Evolutionary conservation across 1,284 basidiomycete genomes (phyloP).

Genomic region (Cryptococcus sp.): DNA sequence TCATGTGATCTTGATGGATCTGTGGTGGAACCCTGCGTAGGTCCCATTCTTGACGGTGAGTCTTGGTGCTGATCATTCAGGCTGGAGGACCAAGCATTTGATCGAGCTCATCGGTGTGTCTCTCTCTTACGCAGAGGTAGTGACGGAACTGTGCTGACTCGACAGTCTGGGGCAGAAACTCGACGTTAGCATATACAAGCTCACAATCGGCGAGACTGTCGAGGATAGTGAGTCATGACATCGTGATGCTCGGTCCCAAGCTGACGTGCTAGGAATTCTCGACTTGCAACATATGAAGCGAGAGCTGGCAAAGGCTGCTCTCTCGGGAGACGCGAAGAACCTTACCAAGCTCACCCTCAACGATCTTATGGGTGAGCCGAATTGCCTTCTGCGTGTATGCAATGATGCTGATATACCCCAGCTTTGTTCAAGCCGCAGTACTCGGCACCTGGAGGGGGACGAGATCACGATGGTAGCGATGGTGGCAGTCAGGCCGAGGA

Average conservation of each 20-base stretch:
- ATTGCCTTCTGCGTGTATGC: not conserved
- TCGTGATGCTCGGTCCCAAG: not conserved
- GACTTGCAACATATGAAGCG: slow-evolving; percentile 83
- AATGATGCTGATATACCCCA: slow-evolving; percentile 3
- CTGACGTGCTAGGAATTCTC: slow-evolving; percentile 44
- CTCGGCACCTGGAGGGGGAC: not conserved
- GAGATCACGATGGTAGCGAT: not conserved
- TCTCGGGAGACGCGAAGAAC: slow-evolving; percentile 81
- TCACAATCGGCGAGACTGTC: slow-evolving; percentile 80
- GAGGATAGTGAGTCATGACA: slow-evolving; percentile 60
- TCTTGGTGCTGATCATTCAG: slow-evolving; percentile 12
- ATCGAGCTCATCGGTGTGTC: slow-evolving; percentile 70
- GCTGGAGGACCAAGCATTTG: slow-evolving; percentile 83
- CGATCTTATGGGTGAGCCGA: slow-evolving; percentile 60
- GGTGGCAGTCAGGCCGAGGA: not conserved
- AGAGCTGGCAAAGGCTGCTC: slow-evolving; percentile 71
- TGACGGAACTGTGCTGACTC: not conserved
- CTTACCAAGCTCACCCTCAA: slow-evolving; percentile 70
- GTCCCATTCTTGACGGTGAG: slow-evolving; percentile 2
- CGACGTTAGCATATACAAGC: slow-evolving; percentile 86
- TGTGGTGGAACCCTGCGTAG: slow-evolving; percentile 88
- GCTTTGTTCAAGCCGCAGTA: slow-evolving; percentile 1
- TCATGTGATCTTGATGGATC: slow-evolving; percentile 83
- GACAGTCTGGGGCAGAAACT: slow-evolving; percentile 69
- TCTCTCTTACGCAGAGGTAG: not conserved